Percentiles rank a stretch among this genome's conserved stretches.
phyloP scores from a whole-genome alignment of 2,329 filamentous ascomycete species.

The Verticillium nubilum region DNA sequence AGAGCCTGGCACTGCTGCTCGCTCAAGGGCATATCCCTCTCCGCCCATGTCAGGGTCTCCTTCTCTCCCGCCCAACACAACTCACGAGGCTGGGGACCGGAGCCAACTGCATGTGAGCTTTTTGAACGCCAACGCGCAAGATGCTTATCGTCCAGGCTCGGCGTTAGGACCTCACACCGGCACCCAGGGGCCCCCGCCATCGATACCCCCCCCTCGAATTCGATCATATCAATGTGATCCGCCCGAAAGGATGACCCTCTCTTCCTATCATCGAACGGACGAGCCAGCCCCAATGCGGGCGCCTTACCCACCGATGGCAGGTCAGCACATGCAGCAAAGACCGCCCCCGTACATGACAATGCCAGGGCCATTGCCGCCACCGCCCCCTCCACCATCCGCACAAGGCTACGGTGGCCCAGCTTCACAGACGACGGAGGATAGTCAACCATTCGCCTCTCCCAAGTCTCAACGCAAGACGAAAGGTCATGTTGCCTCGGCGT shows the following conservation, averaged over 20 bases:
- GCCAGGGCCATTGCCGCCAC: constrained; percentile 22
- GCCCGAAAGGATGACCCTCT: constrained; percentile 32
- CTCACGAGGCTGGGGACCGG: constrained; percentile 51
- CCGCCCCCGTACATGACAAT: constrained; percentile 12
- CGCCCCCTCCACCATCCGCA: constrained; percentile 20
- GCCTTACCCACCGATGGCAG: constrained; percentile 8
- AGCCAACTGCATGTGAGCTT: constrained; percentile 39
- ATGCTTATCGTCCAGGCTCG: constrained; percentile 42
- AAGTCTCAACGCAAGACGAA: constrained; percentile 65
- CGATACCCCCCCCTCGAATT: constrained; percentile 19
- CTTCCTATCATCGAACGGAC: constrained; percentile 30
- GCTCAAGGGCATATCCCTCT: constrained; percentile 60
- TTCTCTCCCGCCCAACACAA: constrained; percentile 52
- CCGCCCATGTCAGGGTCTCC: constrained; percentile 71
- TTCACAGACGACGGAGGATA: constrained; percentile 31
- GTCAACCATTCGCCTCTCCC: constrained; percentile 45
- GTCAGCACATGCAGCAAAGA: constrained; percentile 11
- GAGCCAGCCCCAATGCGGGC: constrained; percentile 26
- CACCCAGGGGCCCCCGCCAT: constrained; percentile 19
- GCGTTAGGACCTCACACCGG: constrained; percentile 28
- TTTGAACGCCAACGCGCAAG: constrained; percentile 35
- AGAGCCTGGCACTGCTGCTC: constrained; percentile 48
- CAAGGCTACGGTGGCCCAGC: constrained; percentile 20
- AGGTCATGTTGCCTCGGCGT: constrained; percentile 78
- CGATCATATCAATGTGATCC: constrained; percentile 32